These are phyloP conservation scores for Eutypella sp. DNA, from an alignment of 2,329 filamentous ascomycete genomes.

Conservation along the genomic window DNA sequence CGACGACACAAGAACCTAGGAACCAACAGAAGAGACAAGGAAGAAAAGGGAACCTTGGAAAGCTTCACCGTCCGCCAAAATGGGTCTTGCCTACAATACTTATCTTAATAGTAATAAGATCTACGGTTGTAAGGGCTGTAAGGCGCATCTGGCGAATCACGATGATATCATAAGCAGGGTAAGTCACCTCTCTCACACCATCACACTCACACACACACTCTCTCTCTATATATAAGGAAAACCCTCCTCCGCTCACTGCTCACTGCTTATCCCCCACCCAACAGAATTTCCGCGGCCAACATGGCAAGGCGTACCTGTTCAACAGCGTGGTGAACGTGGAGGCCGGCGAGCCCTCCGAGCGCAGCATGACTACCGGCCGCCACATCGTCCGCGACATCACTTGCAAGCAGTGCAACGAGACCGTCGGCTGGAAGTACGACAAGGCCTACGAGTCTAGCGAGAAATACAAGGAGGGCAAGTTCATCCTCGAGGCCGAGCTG, in stretches of 20 bases:
- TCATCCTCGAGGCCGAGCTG: conserved; percentile 88
- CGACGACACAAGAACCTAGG: too few species aligned
- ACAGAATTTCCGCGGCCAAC: conserved; percentile 96
- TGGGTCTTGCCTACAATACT: conserved; percentile 89
- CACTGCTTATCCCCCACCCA: background rate
- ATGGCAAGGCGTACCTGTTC: conserved; percentile 97
- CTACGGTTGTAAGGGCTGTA: conserved; percentile 91
- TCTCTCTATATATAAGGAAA: background rate
- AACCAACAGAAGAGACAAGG: too few species aligned
- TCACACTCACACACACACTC: conserved; percentile 1
- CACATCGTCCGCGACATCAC: conserved; percentile 92
- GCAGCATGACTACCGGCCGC: conserved; percentile 95
- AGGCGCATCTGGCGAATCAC: conserved; percentile 90
- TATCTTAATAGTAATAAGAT: conserved; percentile 84
- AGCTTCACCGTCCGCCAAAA: conserved; percentile 32
- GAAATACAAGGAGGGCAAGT: conserved; percentile 99
- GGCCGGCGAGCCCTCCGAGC: conserved; percentile 78
- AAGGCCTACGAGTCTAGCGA: conserved; percentile 88
- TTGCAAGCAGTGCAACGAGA: conserved; percentile 86
- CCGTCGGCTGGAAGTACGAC: conserved; percentile 98
- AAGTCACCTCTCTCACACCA: conserved; percentile 29
- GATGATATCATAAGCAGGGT: conserved; percentile 95
- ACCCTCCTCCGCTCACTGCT: background rate
- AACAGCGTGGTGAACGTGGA: conserved; percentile 89
- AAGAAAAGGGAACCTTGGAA: too few species aligned